Base-by-base conservation (phyloP, 1,284 basidiomycete species). In the Marasmius tenuissimus region DNA sequence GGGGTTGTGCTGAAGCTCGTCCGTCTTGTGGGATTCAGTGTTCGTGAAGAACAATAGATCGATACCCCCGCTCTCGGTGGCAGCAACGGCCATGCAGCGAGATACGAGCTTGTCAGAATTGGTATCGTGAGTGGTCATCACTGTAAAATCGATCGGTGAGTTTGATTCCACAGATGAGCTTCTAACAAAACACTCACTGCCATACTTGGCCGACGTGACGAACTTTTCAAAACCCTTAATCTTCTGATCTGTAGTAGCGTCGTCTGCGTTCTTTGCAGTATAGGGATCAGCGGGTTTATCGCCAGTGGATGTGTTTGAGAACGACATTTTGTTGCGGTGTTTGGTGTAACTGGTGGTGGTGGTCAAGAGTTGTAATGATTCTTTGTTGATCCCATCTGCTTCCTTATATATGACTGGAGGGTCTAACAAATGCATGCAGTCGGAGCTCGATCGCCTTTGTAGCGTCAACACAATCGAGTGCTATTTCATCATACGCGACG, bases 1-100 rank as follows among this genome's bases (percentile, higher is more conserved):
- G 1, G 79, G 67, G 70, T 95, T 92, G 64, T 91, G 84, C 64
- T 89, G 75, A 48, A 94, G 83, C 73, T 94, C 92, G 39, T 89
- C 85, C 64, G 88, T 90, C 72, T 94, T 95, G 73, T 82, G 81
- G 9, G 89, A 88, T 27, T 22, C 50, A 34, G 20, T 52, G 27
- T 52, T 52, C 11, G 50, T 34, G 50, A 52, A 52, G 27, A 52
- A 52, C 20, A 52, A 34, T 2, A 52, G 50, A 34, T 52, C 34
- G 50, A 52, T n/a, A 6, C 40, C 40, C 12, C 40, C 40, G 40
- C n/a, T 42, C 40, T 42, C 40, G 6, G 40, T 42, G 40, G 40
- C 40, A 42, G 40, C 40, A n/a, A 42, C n/a, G n/a, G 40, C 40
- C 40, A 42, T 42, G 40, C 40, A 42, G 40, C 40, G 40, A 42